These are phyloP conservation scores for Fusarium chlamydosporum DNA, from an alignment of 2,329 filamentous ascomycete genomes.

Conservation along the genomic window DNA sequence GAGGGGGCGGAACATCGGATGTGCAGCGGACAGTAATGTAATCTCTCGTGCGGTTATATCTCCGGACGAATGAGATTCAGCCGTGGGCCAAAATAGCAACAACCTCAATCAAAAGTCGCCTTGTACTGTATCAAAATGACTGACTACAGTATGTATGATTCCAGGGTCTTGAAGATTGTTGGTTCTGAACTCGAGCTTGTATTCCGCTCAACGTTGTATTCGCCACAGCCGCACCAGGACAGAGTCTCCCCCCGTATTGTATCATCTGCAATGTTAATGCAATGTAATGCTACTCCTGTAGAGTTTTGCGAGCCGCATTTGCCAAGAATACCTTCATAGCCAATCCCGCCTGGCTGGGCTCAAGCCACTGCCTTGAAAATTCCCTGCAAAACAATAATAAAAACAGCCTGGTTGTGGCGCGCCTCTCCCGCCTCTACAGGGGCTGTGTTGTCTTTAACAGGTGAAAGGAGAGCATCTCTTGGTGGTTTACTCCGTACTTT, in stretches of 20 bases:
- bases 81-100: conserved; percentile 33
- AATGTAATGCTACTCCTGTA: conserved; percentile 2
- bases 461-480: background rate
- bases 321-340: conserved; percentile 34
- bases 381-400: background rate
- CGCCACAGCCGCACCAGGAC: conserved; percentile 27
- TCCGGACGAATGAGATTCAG: conserved; percentile 23
- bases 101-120: background rate
- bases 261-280: background rate
- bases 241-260: too few relatives aligned
- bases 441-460: conserved; percentile 9
- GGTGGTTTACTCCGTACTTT: too few relatives aligned
- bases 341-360: conserved; percentile 36
- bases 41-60: conserved; percentile 16
- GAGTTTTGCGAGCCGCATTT: conserved; percentile 44
- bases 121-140: conserved; percentile 2
- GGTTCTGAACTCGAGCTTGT: conserved; percentile 9
- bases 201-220: conserved; percentile 40
- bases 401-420: conserved; percentile 24
- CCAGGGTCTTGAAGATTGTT: conserved; percentile 9
- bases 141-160: conserved; percentile 5
- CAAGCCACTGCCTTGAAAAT: conserved; percentile 35
- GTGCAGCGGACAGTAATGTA: conserved; percentile 11
- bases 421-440: conserved; percentile 32
- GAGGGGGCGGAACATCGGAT: conserved; percentile 18